phyloP scores from a whole-genome alignment of 148 eudicot genomes.

The Rhododendron henanense region DNA sequence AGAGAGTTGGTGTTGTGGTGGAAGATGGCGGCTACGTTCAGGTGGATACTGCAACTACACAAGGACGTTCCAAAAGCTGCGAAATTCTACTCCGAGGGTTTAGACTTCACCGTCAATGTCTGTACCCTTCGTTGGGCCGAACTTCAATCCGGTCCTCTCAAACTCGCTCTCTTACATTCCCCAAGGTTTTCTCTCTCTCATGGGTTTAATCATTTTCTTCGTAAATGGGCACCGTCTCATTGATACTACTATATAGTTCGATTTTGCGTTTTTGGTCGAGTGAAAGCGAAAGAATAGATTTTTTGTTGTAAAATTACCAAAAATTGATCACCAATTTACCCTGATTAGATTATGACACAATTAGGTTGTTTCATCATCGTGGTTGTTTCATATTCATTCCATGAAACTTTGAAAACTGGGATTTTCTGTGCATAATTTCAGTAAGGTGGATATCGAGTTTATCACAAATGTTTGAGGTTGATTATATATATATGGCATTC shows the following conservation, averaged over 20 bases:
- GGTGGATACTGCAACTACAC: conserved; percentile 91
- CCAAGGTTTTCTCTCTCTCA: conserved; percentile 33
- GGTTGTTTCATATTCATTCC: background rate
- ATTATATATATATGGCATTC: background rate
- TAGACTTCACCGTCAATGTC: conserved; percentile 68
- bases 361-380: background rate
- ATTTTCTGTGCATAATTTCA: background rate
- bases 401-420: background rate
- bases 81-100: conserved; percentile 72
- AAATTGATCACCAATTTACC: background rate
- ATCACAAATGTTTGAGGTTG: background rate
- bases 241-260: background rate
- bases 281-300: background rate
- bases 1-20: background rate
- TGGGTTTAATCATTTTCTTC: background rate
- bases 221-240: background rate
- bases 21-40: conserved; percentile 54
- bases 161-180: conserved; percentile 79
- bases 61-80: conserved; percentile 96
- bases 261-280: background rate
- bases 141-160: conserved; percentile 75
- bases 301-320: background rate
- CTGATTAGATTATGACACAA: background rate
- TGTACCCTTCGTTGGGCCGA: conserved; percentile 97
- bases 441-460: background rate